phyloP scores from a whole-genome alignment of 73 alveolate genomes.

The Paramecium primaurelia region DNA sequence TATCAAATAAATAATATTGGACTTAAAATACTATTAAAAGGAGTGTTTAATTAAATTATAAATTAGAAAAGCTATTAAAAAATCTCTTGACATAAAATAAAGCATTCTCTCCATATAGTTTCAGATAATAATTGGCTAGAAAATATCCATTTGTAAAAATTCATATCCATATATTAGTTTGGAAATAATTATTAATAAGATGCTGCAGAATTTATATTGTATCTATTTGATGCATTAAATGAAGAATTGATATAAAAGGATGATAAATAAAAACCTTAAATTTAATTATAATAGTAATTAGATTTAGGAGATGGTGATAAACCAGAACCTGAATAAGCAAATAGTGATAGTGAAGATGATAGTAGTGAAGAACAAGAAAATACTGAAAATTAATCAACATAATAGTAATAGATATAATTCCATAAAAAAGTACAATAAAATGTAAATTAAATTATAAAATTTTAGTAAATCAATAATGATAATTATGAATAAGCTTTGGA shows the following conservation, averaged over 20 bases:
- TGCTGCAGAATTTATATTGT: constrained; percentile 47
- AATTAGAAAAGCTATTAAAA: constrained; percentile 7
- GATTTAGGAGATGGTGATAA: neutral
- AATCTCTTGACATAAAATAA: neutral
- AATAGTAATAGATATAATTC: neutral
- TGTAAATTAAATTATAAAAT: neutral
- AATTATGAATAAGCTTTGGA: constrained; percentile 4
- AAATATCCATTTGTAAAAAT: neutral
- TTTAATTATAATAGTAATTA: neutral
- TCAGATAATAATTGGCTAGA: constrained; percentile 24
- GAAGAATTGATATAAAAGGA: constrained; percentile 9
- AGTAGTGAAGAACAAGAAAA: neutral
- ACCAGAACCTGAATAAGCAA: neutral
- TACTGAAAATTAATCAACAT: neutral
- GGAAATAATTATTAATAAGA: constrained; percentile 47
- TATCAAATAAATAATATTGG: neutral
- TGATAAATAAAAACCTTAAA: neutral
- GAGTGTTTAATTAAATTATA: neutral
- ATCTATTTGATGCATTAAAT: constrained; percentile 50
- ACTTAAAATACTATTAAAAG: neutral
- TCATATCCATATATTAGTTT: neutral
- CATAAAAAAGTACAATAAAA: constrained; percentile 17
- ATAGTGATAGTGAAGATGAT: constrained; percentile 38
- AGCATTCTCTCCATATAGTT: constrained; percentile 33
- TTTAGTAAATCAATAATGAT: neutral